Base-by-base conservation (phyloP, 75 land plant species). In the Gnetum montanum region DNA sequence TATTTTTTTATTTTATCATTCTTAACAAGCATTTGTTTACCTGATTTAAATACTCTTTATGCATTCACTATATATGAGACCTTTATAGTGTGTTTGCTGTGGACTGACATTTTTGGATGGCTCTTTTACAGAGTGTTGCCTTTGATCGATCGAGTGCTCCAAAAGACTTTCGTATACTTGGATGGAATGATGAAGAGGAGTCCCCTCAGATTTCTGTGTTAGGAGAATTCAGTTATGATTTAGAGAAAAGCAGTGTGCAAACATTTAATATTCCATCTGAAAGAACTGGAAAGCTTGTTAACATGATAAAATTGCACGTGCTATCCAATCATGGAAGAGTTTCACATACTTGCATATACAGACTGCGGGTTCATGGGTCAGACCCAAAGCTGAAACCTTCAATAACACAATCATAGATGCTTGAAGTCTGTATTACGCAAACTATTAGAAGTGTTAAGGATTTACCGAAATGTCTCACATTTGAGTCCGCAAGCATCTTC, bases 61-160 rank as follows among this genome's bases (percentile, higher is more conserved):
- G n/a, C n/a, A n/a, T n/a, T n/a, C n/a, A n/a, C n/a, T n/a, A n/a
- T n/a, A n/a, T n/a, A n/a, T n/a, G n/a, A n/a, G n/a, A n/a, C n/a
- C n/a, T n/a, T n/a, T n/a, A n/a, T n/a, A n/a, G n/a, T n/a, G n/a
- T n/a, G n/a, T n/a, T n/a, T n/a, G n/a, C n/a, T n/a, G n/a, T n/a
- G n/a, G n/a, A n/a, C n/a, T n/a, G n/a, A n/a, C 16, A 4, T 29
- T 7, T 35, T 29, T 59, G 34, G 46, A 33, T 29, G 23, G n/a
- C n/a, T n/a, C 55, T 11, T 47, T 13, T 79, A 41, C 98, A 93
- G 98, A 79, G 75, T 35, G 85, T 77, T 20, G 95, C 90, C 1
- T 93, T 70, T 67, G 90, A 93, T 62, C 58, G 82, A 34, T 68
- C 83, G 2, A 88, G 90, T 62, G 94, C 98, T 25, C 98, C 98